Percentiles rank a stretch among this genome's conserved stretches.
phyloP scores from a whole-genome alignment of 768 basidiomycete species.

The Lentinula detonsa region DNA sequence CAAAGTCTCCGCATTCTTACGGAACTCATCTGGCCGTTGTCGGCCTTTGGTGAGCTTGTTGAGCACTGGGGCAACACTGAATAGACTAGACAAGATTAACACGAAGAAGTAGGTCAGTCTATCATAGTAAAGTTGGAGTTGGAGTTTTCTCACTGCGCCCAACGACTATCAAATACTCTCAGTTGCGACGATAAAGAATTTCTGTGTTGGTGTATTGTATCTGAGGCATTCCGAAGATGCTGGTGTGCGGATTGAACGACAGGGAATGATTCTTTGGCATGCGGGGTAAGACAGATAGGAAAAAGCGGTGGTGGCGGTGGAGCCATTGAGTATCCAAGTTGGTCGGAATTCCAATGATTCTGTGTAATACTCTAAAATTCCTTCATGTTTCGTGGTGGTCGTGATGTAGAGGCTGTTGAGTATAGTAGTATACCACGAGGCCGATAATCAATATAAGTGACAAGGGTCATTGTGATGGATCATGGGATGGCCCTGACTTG shows the following conservation, averaged over 20 bases:
- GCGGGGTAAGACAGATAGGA: neutral
- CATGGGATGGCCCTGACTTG: too few species aligned
- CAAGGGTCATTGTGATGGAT: too few species aligned
- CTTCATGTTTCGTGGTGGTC: too few species aligned
- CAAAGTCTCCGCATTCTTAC: conserved; percentile 6
- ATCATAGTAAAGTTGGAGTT: neutral
- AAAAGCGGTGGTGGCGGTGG: neutral
- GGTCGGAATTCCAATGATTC: conserved; percentile 56
- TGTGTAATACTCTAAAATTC: neutral
- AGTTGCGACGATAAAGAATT: conserved; percentile 6
- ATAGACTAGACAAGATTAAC: neutral
- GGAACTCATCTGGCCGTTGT: conserved; percentile 10
- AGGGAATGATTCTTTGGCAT: conserved; percentile 3
- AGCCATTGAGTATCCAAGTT: conserved; percentile 25
- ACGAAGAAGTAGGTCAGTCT: neutral
- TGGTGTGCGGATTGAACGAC: conserved; percentile 8
- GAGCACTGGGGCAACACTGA: conserved; percentile 10
- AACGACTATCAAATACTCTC: conserved; percentile 7
- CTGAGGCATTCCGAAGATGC: conserved; percentile 8
- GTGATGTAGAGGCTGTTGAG: too few species aligned
- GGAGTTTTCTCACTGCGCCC: conserved; percentile 10
- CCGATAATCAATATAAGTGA: too few species aligned
- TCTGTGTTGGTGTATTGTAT: conserved; percentile 10
- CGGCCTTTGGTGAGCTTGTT: conserved; percentile 12
- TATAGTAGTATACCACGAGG: too few species aligned